Conservation (phyloP, 331 rosid species). For the Phaseolus coccineus region DNA sequence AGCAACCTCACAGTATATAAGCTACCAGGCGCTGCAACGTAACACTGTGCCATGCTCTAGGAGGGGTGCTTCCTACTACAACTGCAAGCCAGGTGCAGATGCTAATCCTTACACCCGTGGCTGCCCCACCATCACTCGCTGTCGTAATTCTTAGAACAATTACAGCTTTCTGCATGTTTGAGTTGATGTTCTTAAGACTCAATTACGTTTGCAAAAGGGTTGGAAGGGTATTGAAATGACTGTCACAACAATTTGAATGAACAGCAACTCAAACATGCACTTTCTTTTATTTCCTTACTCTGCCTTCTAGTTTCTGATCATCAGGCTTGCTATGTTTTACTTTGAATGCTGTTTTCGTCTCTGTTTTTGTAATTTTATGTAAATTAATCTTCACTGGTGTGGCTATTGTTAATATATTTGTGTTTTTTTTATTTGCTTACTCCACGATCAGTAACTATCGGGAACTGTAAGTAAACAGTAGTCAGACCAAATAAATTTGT, state of each 20-base stretch:
- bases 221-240: too few relatives aligned
- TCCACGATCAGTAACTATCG: neutral
- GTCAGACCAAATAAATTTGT: constrained; percentile 5
- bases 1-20: constrained; percentile 82
- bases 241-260: neutral
- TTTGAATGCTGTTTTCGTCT: constrained; percentile 18
- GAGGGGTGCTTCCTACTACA: constrained; percentile 93
- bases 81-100: constrained; percentile 73
- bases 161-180: neutral
- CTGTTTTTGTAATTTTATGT: constrained; percentile 29
- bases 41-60: constrained; percentile 89
- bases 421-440: neutral
- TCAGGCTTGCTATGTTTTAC: constrained; percentile 18
- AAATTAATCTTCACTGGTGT: constrained; percentile 25
- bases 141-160: constrained; percentile 58
- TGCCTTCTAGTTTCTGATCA: constrained; percentile 15
- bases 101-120: constrained; percentile 91
- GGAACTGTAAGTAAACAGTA: constrained; percentile 31
- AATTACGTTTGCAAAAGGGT: too few relatives aligned
- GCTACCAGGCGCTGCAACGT: constrained; percentile 81
- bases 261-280: neutral
- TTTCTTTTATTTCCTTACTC: neutral
- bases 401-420: neutral
- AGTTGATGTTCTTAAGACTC: neutral
- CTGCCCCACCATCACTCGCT: constrained; percentile 76